These are phyloP conservation scores for Nakazawaea ernobii DNA, from an alignment of 805 yeast genomes.

Conservation along the genomic window DNA sequence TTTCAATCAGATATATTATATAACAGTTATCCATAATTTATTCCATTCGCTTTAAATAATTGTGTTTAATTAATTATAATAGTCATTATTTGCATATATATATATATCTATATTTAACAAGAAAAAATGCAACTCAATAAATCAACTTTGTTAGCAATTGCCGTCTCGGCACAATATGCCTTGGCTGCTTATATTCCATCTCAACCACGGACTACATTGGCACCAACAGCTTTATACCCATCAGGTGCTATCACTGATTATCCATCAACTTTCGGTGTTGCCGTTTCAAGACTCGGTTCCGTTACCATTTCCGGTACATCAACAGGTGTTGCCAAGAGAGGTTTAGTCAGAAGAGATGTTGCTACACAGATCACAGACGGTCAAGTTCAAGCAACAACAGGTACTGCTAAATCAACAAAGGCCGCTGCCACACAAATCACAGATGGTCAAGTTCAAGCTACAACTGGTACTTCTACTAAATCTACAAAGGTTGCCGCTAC, in stretches of 20 bases:
- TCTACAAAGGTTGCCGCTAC: slow-evolving; percentile 24
- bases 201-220: slow-evolving; percentile 61
- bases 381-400: slow-evolving; percentile 34
- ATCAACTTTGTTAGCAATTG: neutral
- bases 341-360: slow-evolving; percentile 27
- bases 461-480: slow-evolving; percentile 28
- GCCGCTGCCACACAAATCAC: slow-evolving; percentile 33
- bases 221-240: slow-evolving; percentile 49
- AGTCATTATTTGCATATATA: too few relatives aligned
- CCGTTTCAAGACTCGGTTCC: slow-evolving; percentile 10
- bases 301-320: slow-evolving; percentile 22
- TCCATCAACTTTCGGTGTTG: slow-evolving; percentile 59
- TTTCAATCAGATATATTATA: too few relatives aligned
- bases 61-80: too few relatives aligned
- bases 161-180: slow-evolving; percentile 25
- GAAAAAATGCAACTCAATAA: slow-evolving; percentile 5
- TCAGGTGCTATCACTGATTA: slow-evolving; percentile 53
- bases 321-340: neutral
- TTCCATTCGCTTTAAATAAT: slow-evolving; percentile 1
- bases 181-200: slow-evolving; percentile 50
- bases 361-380: slow-evolving; percentile 41
- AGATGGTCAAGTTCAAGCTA: slow-evolving; percentile 30
- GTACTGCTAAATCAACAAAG: slow-evolving; percentile 15
- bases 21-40: neutral
- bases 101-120: neutral